Evolutionary conservation across 257 asterid species (phyloP).

Genomic region (Rubia yunnanensis): DNA sequence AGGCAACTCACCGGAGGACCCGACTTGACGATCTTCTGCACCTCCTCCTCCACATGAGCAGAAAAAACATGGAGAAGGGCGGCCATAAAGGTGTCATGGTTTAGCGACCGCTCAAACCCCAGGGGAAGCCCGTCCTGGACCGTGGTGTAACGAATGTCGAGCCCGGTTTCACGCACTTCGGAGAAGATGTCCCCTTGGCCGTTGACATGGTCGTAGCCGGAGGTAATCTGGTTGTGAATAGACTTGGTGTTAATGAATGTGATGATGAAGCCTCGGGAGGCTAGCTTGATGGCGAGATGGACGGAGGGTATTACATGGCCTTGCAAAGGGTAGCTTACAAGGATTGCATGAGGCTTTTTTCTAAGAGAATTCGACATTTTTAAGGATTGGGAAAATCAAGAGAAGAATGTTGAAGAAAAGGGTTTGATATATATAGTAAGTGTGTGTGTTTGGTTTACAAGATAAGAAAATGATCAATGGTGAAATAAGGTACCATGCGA

Average conservation of each 20-base stretch:
- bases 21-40: slow-evolving; percentile 15
- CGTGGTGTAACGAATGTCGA: slow-evolving; percentile 40
- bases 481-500: neutral
- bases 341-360: slow-evolving; percentile 36
- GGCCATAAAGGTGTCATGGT: slow-evolving; percentile 39
- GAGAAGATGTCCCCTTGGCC: slow-evolving; percentile 21
- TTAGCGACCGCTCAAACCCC: slow-evolving; percentile 31
- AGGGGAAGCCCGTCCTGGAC: slow-evolving; percentile 38
- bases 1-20: slow-evolving; percentile 32
- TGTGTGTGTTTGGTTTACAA: too few species aligned
- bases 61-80: slow-evolving; percentile 40
- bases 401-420: neutral
- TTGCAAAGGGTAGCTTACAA: slow-evolving; percentile 39
- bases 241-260: slow-evolving; percentile 40
- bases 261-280: slow-evolving; percentile 36
- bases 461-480: neutral
- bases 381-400: neutral
- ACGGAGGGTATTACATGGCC: slow-evolving; percentile 43
- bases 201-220: neutral
- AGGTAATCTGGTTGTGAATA: slow-evolving; percentile 27
- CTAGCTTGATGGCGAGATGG: slow-evolving; percentile 40
- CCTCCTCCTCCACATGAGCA: slow-evolving; percentile 39
- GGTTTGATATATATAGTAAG: neutral
- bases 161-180: slow-evolving; percentile 18
- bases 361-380: slow-evolving; percentile 21